Evolutionary conservation across 257 asterid genomes (phyloP).

Genomic region (Solanum pinnatisectum): DNA sequence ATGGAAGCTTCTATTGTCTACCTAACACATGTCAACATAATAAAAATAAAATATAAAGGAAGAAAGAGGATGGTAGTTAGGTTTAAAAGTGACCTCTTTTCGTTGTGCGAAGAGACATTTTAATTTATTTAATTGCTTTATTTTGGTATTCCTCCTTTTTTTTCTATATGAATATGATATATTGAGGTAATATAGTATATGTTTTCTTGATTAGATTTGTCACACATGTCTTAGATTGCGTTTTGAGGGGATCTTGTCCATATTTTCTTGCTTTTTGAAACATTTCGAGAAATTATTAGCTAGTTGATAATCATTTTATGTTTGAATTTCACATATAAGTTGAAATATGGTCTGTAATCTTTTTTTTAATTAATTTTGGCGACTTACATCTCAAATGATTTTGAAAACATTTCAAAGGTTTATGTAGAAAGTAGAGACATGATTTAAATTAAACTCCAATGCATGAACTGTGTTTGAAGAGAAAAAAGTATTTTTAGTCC

Average conservation of each 20-base stretch:
- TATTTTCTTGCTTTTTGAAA: background rate
- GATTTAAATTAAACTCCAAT: background rate
- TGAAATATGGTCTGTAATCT: background rate
- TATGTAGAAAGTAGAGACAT: background rate
- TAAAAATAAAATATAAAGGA: background rate
- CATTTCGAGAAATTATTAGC: background rate
- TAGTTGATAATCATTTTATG: background rate
- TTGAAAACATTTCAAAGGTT: background rate
- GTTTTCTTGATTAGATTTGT: background rate
- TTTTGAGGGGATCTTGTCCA: background rate
- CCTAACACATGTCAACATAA: slow-evolving; percentile 51
- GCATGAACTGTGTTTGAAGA: background rate
- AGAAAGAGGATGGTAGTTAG: slow-evolving; percentile 2
- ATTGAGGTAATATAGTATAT: background rate
- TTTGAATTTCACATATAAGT: background rate
- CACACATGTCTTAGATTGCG: background rate
- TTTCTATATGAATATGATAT: background rate
- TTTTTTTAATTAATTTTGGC: background rate
- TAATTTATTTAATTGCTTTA: background rate
- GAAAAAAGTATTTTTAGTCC: background rate
- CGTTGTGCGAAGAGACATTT: slow-evolving; percentile 27
- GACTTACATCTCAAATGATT: background rate
- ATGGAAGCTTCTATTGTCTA: slow-evolving; percentile 63
- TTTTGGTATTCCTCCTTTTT: background rate
- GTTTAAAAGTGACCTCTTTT: slow-evolving; percentile 19